phyloP scores from a whole-genome alignment of 2,329 filamentous ascomycete genomes.

The Alternaria triticimaculans region DNA sequence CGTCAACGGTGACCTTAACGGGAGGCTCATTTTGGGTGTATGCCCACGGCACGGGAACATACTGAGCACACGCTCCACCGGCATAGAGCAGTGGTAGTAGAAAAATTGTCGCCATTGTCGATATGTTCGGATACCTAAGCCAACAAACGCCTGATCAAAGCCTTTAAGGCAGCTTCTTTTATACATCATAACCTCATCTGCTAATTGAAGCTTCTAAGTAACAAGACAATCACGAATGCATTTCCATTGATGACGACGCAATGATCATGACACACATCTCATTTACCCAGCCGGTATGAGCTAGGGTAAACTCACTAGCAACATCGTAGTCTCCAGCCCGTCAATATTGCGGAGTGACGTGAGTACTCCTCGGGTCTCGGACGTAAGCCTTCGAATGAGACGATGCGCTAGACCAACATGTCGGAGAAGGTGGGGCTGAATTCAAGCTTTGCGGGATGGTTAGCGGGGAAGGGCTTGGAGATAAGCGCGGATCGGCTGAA shows the following conservation, averaged over 20 bases:
- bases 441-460: neutral
- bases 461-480: neutral
- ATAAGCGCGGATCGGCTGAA: neutral
- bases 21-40: conserved; percentile 4
- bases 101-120: neutral
- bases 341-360: neutral
- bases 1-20: conserved; percentile 1
- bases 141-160: neutral
- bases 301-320: neutral
- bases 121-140: neutral
- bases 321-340: neutral
- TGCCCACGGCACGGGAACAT: conserved; percentile 6
- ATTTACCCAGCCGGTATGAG: neutral
- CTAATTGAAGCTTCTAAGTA: neutral
- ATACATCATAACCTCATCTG: neutral
- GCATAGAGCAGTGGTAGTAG: conserved; percentile 3
- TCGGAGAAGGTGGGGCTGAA: neutral
- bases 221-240: neutral
- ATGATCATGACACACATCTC: neutral
- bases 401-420: neutral
- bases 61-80: conserved; percentile 1
- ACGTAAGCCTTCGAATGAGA: neutral
- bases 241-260: neutral
- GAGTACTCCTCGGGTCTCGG: neutral
- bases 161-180: neutral